These are phyloP conservation scores for Erythrophleum ivorense DNA, from an alignment of 331 rosid genomes.

Conservation along the genomic window DNA sequence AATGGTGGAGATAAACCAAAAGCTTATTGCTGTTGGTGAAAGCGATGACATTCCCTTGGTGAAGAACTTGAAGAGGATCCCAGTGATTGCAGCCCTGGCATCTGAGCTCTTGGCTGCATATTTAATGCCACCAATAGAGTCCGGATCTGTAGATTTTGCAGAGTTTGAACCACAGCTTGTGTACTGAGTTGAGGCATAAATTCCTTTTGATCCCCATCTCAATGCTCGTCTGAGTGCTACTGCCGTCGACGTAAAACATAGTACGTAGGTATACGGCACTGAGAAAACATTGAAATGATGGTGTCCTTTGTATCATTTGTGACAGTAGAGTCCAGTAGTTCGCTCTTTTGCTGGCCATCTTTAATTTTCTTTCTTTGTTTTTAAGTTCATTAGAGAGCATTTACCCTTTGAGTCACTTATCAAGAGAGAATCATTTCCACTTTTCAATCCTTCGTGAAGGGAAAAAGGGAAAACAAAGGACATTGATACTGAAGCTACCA, in stretches of 20 bases:
- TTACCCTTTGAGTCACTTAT: slow-evolving; percentile 17
- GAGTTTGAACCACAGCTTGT: slow-evolving; percentile 88
- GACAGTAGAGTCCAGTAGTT: slow-evolving; percentile 22
- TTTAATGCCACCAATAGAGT: slow-evolving; percentile 91
- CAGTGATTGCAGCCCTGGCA: slow-evolving; percentile 80
- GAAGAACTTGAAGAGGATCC: slow-evolving; percentile 94
- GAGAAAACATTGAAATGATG: slow-evolving; percentile 47
- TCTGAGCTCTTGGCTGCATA: slow-evolving; percentile 88
- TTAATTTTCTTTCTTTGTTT: neutral
- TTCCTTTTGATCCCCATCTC: slow-evolving; percentile 38
- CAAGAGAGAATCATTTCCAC: slow-evolving; percentile 18
- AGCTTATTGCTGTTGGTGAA: slow-evolving; percentile 81
- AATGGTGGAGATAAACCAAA: slow-evolving; percentile 84
- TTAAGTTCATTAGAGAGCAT: slow-evolving; percentile 23
- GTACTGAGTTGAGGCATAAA: slow-evolving; percentile 67
- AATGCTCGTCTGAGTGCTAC: slow-evolving; percentile 38
- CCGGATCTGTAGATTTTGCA: slow-evolving; percentile 93
- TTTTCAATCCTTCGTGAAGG: neutral
- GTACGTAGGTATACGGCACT: slow-evolving; percentile 35
- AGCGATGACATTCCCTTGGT: slow-evolving; percentile 63
- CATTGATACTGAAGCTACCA: neutral
- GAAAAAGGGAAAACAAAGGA: neutral
- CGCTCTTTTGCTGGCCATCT: slow-evolving; percentile 2
- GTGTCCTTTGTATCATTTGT: slow-evolving; percentile 35
- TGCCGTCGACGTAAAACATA: slow-evolving; percentile 28